A percentile compares a stretch with the other conserved stretches of the same genome.
Conservation (phyloP, 2,329 filamentous ascomycete genomes). For the Fusarium globosum region DNA sequence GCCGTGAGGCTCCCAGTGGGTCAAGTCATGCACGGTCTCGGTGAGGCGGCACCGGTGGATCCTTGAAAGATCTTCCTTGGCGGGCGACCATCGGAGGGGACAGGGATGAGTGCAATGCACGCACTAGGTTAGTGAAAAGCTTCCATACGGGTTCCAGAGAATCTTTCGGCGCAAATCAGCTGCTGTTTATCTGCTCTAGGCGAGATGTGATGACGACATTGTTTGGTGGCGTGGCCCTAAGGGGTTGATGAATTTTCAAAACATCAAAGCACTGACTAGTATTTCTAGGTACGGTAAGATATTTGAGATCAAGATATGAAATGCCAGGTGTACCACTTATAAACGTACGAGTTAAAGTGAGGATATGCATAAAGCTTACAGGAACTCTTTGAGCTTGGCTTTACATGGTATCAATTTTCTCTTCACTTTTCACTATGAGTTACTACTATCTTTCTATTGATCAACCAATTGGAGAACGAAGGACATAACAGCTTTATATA, state of each 20-base stretch:
- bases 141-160: conserved; percentile 5
- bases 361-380: neutral
- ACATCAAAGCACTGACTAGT: neutral
- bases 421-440: too few relatives aligned
- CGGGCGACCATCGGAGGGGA: neutral
- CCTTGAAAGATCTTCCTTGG: conserved; percentile 20
- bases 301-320: neutral
- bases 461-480: rapidly evolving
- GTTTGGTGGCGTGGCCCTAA: neutral
- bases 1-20: conserved; percentile 21
- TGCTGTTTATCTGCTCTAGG: neutral
- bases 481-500: rapidly evolving
- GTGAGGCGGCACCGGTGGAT: conserved; percentile 18
- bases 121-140: conserved; percentile 3
- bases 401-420: rapidly evolving
- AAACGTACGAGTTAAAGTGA: rapidly evolving
- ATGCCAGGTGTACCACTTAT: neutral
- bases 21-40: conserved; percentile 1
- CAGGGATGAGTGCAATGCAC: conserved; percentile 7
- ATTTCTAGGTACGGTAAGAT: neutral
- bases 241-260: neutral
- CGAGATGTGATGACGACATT: conserved; percentile 15
- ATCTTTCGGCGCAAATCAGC: neutral
- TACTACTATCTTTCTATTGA: rapidly evolving
- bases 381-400: rapidly evolving